These are phyloP conservation scores for Candida incommunis DNA, from an alignment of 805 yeast genomes.

Conservation along the genomic window DNA sequence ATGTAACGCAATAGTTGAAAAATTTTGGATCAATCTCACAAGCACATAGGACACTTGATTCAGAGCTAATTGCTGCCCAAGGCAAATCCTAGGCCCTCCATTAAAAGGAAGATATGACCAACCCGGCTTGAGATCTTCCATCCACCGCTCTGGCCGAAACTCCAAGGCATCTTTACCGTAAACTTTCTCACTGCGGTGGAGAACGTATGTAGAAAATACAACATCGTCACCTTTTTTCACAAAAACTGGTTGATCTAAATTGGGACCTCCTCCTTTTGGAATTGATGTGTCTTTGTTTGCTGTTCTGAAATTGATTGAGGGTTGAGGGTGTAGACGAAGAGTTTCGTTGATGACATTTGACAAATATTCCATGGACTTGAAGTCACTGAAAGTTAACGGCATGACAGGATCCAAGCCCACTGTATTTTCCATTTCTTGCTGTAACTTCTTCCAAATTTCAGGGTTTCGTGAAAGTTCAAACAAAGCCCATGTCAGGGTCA, in stretches of 20 bases:
- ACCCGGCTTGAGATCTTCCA: conserved; percentile 16
- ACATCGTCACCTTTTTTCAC: conserved; percentile 26
- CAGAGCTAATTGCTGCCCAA: conserved; percentile 34
- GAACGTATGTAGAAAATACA: conserved; percentile 22
- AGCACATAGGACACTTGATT: conserved; percentile 29
- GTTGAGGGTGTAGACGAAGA: conserved; percentile 31
- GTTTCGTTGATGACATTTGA: conserved; percentile 28
- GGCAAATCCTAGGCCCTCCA: conserved; percentile 33
- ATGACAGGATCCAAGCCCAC: conserved; percentile 15
- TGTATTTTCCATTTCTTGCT: conserved; percentile 18
- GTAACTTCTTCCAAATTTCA: conserved; percentile 20
- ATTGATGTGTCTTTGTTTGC: conserved; percentile 28
- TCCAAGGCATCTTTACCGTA: conserved; percentile 26
- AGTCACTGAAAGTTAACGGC: conserved; percentile 23
- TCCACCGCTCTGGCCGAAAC: conserved; percentile 25
- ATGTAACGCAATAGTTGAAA: conserved; percentile 10
- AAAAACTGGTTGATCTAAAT: conserved; percentile 21
- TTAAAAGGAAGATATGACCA: conserved; percentile 31
- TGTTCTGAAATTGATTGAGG: conserved; percentile 28
- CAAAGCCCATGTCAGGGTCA: conserved; percentile 26
- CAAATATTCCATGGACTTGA: conserved; percentile 29
- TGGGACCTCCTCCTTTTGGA: conserved; percentile 31
- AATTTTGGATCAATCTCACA: conserved; percentile 23
- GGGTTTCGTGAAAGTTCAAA: conserved; percentile 28
- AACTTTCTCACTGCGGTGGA: conserved; percentile 23